Base-by-base conservation (phyloP, 139 green algal genomes). In the Zygnema circumcarinatum region DNA sequence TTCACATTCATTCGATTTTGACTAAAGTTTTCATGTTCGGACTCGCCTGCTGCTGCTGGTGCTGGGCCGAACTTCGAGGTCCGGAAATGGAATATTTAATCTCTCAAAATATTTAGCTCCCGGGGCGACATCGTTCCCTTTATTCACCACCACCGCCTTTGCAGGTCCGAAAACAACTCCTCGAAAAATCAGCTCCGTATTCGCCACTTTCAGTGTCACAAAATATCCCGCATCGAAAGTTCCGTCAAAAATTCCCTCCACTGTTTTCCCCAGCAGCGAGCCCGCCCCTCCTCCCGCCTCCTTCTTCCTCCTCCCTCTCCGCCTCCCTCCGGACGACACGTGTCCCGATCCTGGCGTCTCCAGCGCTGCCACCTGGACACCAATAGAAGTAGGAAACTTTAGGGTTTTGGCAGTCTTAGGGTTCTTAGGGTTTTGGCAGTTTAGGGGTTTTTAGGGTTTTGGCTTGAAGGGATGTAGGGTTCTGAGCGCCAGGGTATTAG, bases 161-260 rank as follows among this genome's bases (percentile, higher is more conserved):
- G 62, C 81, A 16, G 81, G 81, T 52, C 40, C 68, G 29, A 87
- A 87, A 68, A 87, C 81, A 2, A 87, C 67, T 25, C 81, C 81
- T 36, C 81, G 21, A 32, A 86, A 38, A 85, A 87, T 53, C 38
- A 52, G 79, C 21, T 87, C 40, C 38, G 67, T 87, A 35, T 87
- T 42, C 38, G 62, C 81, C 0, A 87, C 81, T 36, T 72, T 81
- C 21, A 87, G 36, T 33, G 81, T 87, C 7, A 87, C 33, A 53
- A 87, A 87, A 72, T 87, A 87, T 52, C 81, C 81, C 22, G 81
- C 81, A 54, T 83, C 72, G 81, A 87, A 87, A 68, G 81, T 83
- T 32, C 81, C 81, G 36, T 87, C 81, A 35, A 87, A 41, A 47
- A 87, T 72, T 25, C 81, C 81, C 36, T 87, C 62, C 81, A 87